Base-by-base conservation (phyloP, 2,329 filamentous ascomycete species). In the Metarhizium brunneum region DNA sequence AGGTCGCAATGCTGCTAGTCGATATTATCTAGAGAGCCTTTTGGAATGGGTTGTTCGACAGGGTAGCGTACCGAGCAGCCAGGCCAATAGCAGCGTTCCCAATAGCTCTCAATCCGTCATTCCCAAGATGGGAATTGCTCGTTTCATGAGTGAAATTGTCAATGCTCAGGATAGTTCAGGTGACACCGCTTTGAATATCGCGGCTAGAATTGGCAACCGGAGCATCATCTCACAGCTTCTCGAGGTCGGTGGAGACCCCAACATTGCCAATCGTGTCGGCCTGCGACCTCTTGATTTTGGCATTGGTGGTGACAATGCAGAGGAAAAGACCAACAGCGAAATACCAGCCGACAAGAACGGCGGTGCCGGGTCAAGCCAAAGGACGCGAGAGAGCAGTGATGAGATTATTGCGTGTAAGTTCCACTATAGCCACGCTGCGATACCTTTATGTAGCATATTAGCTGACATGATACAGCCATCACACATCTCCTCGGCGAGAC, bases 151-250 rank as follows among this genome's bases (percentile, higher is more conserved):
- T 51, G 92, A 97, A 67, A 95, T 99, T 69, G 92, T 99, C 58
- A 97, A 99, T 64, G 87, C 92, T 0, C 88, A 92, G 64, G 94
- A 99, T 70, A 91, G 92, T 64, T 88, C 88, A 38, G 94, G 94
- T 0, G 95, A 99, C 66, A 99, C 94, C 0, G 94, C 94, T 0
- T 77, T 99, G 20, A 96, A 96, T 63, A 86, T 97, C 59, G 94
- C 92, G 2, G 92, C 94, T 2, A 82, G 94, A 58, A 95, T 96
- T 62, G 90, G 91, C 25, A 97, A 96, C 68, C 81, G 88, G 55
- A 95, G 90, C 64, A 96, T 99, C 63, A 95, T 97, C 56, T 92
- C 91, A n/a, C 94, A 99, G 68, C 77, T 99, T 36, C 78, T 97
- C 11, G 94, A 99, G 71, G 92, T 99, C 47, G 91, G 92, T 56